These are phyloP conservation scores for Isoetes engelmannii DNA, from an alignment of 83 land plant genomes.

Conservation along the genomic window DNA sequence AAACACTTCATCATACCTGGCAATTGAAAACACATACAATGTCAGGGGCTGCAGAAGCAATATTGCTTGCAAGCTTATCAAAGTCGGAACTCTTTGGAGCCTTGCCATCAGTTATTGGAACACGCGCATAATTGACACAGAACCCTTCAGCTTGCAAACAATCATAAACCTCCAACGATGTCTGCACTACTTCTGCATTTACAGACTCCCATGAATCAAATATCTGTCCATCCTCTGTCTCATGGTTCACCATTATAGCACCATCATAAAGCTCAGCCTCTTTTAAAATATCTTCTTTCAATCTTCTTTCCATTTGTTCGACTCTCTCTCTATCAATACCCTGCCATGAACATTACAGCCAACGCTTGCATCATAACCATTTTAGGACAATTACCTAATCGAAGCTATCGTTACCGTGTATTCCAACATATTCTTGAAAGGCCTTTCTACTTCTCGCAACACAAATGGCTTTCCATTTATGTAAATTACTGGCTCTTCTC, in stretches of 20 bases:
- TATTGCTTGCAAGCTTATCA: conserved; percentile 64
- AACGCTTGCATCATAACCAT: not conserved
- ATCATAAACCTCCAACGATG: conserved; percentile 82
- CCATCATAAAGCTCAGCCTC: conserved; percentile 86
- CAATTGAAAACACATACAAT: conserved; percentile 95
- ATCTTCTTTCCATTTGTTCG: conserved; percentile 85
- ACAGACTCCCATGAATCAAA: conserved; percentile 93
- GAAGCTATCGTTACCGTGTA: conserved; percentile 46
- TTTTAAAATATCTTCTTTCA: conserved; percentile 82
- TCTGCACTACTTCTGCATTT: conserved; percentile 56
- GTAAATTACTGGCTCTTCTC: conserved; percentile 96
- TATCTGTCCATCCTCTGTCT: conserved; percentile 85
- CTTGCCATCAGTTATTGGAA: conserved; percentile 97
- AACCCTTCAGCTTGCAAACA: conserved; percentile 62
- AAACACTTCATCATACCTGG: conserved; percentile 46
- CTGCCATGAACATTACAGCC: conserved; percentile 26
- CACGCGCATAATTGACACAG: conserved; percentile 81
- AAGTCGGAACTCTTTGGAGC: conserved; percentile 98
- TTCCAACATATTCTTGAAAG: conserved; percentile 91
- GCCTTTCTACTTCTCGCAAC: conserved; percentile 92
- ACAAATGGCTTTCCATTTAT: conserved; percentile 98
- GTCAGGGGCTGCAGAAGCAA: conserved; percentile 70
- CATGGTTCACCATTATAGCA: conserved; percentile 97
- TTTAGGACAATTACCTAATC: not conserved
- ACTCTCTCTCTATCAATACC: conserved; percentile 93